Percentiles rank a stretch among this genome's conserved stretches.
Conservation (phyloP, 2,329 filamentous ascomycete genomes). For the Ophiostoma sp. region DNA sequence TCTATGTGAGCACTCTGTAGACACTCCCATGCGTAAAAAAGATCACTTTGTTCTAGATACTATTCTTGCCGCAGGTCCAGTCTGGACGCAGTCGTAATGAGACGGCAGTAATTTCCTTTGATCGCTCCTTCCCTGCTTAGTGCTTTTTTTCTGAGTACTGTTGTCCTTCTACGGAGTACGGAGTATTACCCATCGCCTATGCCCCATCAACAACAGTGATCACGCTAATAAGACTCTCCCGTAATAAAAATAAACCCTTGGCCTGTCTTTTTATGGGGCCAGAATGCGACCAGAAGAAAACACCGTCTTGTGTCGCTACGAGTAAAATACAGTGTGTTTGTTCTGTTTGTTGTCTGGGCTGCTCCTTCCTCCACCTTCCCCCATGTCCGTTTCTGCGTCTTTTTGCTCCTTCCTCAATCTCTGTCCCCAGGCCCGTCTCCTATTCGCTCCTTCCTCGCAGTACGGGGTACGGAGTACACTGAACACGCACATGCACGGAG, state of each 20-base stretch:
- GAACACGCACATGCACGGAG: not conserved
- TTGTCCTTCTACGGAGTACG: not conserved
- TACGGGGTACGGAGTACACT: not conserved
- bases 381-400: slow-evolving; percentile 3
- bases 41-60: too few species aligned
- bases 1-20: too few species aligned
- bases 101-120: not conserved
- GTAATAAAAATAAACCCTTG: slow-evolving; percentile 4
- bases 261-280: not conserved
- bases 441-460: not conserved
- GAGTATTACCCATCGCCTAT: not conserved
- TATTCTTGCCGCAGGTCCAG: too few species aligned
- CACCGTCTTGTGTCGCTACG: not conserved
- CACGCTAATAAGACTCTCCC: not conserved
- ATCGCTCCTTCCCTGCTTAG: not conserved
- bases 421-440: too few species aligned
- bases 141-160: not conserved
- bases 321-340: not conserved
- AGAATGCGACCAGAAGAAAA: not conserved
- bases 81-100: too few species aligned
- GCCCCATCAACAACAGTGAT: too few species aligned
- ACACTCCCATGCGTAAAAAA: too few species aligned
- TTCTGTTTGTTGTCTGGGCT: slow-evolving; percentile 5
- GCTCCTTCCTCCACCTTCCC: not conserved
- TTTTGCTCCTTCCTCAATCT: not conserved